Conservation (phyloP, 768 basidiomycete genomes). For the Strobilomyces echinocephalus region DNA sequence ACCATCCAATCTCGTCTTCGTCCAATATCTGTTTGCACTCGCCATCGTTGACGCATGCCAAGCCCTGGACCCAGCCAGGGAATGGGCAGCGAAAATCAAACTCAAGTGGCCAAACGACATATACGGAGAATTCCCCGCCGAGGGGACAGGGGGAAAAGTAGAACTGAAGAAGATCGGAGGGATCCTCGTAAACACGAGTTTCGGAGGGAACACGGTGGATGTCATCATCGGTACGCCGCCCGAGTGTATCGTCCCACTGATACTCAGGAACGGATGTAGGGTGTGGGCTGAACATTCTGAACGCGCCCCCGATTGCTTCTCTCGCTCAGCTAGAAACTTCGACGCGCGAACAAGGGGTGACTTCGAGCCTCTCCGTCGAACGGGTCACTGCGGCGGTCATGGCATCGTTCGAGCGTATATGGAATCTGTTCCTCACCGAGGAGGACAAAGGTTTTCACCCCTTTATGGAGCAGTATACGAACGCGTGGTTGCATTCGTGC, state of each 20-base stretch:
- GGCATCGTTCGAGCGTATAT: constrained; percentile 71
- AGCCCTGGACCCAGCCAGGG: constrained; percentile 41
- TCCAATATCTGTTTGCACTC: constrained; percentile 89
- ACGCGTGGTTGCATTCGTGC: constrained; percentile 89
- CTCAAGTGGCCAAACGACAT: constrained; percentile 99
- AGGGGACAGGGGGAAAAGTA: constrained; percentile 15
- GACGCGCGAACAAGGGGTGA: background rate
- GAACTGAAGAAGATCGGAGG: constrained; percentile 83
- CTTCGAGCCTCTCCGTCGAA: constrained; percentile 57
- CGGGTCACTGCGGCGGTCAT: constrained; percentile 70
- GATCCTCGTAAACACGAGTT: constrained; percentile 84
- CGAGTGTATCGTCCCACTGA: background rate
- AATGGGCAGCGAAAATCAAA: constrained; percentile 52
- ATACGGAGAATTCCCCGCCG: constrained; percentile 59
- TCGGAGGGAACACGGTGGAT: constrained; percentile 64
- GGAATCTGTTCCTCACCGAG: constrained; percentile 57
- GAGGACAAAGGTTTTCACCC: constrained; percentile 65
- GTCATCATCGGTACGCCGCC: constrained; percentile 68
- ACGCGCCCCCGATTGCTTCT: constrained; percentile 77
- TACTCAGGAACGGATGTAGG: constrained; percentile 43
- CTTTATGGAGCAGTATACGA: constrained; percentile 75
- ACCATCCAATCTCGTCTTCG: constrained; percentile 71
- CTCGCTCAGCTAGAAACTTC: constrained; percentile 61
- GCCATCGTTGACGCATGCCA: constrained; percentile 86
- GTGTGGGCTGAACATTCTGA: constrained; percentile 84